Base-by-base conservation (phyloP, 2,329 filamentous ascomycete species). In the Colletotrichum neosansevieriae region DNA sequence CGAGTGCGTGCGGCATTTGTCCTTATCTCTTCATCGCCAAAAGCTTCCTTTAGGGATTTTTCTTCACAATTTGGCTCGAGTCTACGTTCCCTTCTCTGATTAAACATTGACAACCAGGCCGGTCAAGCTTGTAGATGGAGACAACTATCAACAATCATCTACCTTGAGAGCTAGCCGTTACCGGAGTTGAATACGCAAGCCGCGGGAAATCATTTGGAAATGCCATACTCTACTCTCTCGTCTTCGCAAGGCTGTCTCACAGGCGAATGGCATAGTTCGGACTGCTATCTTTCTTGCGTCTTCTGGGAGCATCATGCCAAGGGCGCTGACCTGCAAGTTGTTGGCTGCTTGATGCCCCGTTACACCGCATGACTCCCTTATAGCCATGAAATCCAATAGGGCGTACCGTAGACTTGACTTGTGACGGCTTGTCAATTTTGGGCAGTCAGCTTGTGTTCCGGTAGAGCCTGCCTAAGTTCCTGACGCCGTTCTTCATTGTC, bases 21-120 rank as follows among this genome's bases (percentile, higher is more conserved):
- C 54, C 53, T 68, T 68, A 68, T 68, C 65, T 68, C 17, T 3
- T 4, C 34, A 21, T 42, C 47, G 61, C 61, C 42, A 58, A 49
- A 54, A 59, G 34, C 19, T 47, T 57, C 51, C 44, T 5, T 38
- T 40, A 36, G 44, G 29, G 36, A n/a, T 53, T 47, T 7, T 49
- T 45, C 38, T 34, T 58, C 65, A 24, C 15, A 29, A 51, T 53
- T 49, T 13, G 17, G 24, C 34, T 45, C 45, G 6, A 17, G 51
- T 11, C 42, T 63, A 63, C 59, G 63, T 67, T 63, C 36, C 45
- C 57, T 29, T 51, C 36, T 36, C 29, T 40, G 5, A 42, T 29
- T 21, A 13, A 44, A 51, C n/a, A 29, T n/a, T 19, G 42, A 50
- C 36, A 6, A 44, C 40, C n/a, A 36, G 36, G 50, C 40, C n/a